phyloP scores from a whole-genome alignment of 352 stramenopile genomes.

The Phytopythium helicoides region DNA sequence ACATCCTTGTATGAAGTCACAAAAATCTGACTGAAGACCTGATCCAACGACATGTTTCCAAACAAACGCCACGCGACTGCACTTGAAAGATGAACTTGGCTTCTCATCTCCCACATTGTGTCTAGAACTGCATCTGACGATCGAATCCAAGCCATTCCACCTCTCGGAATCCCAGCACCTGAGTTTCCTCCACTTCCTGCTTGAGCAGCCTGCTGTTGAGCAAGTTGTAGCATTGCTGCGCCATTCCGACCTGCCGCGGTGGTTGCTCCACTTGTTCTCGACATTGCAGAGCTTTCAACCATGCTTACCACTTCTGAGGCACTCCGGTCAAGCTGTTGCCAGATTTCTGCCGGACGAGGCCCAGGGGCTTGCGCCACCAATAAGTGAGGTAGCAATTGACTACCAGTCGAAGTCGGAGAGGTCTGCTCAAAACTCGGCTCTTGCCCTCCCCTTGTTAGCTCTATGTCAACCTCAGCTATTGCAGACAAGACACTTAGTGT shows the following conservation, averaged over 20 bases:
- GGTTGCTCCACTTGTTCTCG: slow-evolving; percentile 3
- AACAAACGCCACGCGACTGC: slow-evolving; percentile 50
- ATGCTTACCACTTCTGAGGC: background rate
- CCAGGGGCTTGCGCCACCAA: slow-evolving; percentile 26
- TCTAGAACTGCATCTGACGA: slow-evolving; percentile 58
- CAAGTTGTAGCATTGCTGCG: background rate
- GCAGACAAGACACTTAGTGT: slow-evolving; percentile 47
- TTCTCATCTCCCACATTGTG: slow-evolving; percentile 60
- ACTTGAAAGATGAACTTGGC: slow-evolving; percentile 47
- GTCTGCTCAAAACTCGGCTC: background rate
- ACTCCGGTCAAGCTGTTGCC: slow-evolving; percentile 29
- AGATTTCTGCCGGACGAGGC: slow-evolving; percentile 43
- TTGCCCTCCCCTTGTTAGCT: slow-evolving; percentile 29
- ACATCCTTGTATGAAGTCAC: slow-evolving; percentile 52
- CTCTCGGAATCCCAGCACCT: slow-evolving; percentile 3
- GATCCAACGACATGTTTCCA: slow-evolving; percentile 40
- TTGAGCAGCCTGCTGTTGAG: background rate
- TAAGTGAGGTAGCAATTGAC: slow-evolving; percentile 27
- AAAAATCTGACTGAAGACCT: slow-evolving; percentile 50
- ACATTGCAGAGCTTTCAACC: background rate
- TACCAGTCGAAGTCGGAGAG: background rate
- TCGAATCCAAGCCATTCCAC: slow-evolving; percentile 51
- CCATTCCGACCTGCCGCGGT: background rate
- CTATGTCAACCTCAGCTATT: slow-evolving; percentile 49
- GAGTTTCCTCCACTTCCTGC: background rate